phyloP scores from a whole-genome alignment of 352 stramenopile species.

The Pythium folliculosum region DNA sequence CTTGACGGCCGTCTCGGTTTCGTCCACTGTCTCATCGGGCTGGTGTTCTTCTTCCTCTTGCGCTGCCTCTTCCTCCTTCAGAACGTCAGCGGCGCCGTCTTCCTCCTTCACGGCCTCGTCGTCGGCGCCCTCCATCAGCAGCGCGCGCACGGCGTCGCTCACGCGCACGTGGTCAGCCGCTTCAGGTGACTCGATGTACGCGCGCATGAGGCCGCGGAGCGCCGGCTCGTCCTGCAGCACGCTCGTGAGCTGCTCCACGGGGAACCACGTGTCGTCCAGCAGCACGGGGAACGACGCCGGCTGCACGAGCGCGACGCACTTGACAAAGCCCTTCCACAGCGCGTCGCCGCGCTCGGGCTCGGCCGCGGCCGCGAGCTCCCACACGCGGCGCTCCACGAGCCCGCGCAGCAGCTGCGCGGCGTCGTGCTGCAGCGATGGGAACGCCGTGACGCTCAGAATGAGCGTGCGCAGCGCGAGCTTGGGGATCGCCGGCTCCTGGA shows the following conservation, averaged over 20 bases:
- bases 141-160: constrained; percentile 13
- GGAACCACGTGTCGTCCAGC: constrained; percentile 41
- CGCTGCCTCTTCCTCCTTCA: neutral
- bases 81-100: neutral
- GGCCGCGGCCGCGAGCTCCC: constrained; percentile 44
- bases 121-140: constrained; percentile 19
- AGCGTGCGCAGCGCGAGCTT: constrained; percentile 76
- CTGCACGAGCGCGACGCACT: constrained; percentile 72
- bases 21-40: too few species aligned
- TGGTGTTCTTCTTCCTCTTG: too few species aligned
- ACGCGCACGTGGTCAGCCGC: constrained; percentile 20
- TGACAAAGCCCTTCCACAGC: constrained; percentile 82
- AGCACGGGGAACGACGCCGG: constrained; percentile 71
- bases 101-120: neutral
- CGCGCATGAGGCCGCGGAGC: constrained; percentile 45
- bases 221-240: constrained; percentile 66
- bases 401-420: constrained; percentile 59
- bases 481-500: constrained; percentile 58
- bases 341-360: too few species aligned
- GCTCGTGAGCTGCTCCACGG: constrained; percentile 44
- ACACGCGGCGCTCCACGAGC: constrained; percentile 56
- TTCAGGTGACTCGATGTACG: constrained; percentile 36
- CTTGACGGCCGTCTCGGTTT: too few species aligned
- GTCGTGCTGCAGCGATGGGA: constrained; percentile 63
- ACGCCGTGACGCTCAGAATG: constrained; percentile 76